Conservation (phyloP, 192 early-diverging fungal species). For the Chytriomyces confervae region DNA sequence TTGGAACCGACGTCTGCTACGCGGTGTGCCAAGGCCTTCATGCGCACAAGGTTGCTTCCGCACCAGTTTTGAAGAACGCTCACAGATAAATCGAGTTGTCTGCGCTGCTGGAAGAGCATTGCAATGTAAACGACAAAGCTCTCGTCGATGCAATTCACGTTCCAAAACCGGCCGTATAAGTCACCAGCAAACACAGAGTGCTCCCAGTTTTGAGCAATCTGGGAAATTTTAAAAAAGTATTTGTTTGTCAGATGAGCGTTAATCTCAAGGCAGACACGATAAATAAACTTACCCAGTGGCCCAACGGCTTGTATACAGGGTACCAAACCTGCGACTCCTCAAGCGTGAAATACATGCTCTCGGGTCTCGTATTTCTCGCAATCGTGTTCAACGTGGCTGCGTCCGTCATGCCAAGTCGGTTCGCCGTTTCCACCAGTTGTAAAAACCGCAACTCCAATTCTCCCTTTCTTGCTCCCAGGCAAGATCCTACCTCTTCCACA, state of each 20-base stretch:
- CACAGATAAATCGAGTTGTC: neutral
- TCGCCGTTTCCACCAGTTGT: constrained; percentile 25
- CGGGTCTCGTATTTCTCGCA: neutral
- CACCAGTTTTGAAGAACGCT: constrained; percentile 9
- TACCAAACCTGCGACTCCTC: constrained; percentile 1
- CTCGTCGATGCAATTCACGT: constrained; percentile 21
- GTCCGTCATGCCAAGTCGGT: constrained; percentile 30
- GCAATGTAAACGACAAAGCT: constrained; percentile 10
- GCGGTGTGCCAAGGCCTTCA: constrained; percentile 25
- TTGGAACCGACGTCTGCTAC: constrained; percentile 16
- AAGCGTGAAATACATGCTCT: constrained; percentile 28
- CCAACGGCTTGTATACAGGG: constrained; percentile 21
- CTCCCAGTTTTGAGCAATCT: constrained; percentile 31
- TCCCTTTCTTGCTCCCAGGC: neutral
- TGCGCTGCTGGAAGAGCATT: constrained; percentile 4
- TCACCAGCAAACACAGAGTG: neutral
- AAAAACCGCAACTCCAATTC: constrained; percentile 13
- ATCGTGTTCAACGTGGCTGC: constrained; percentile 8
- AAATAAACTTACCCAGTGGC: constrained; percentile 15
- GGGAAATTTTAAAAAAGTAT: neutral
- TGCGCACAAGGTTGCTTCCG: neutral
- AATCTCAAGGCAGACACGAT: neutral
- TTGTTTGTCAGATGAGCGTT: neutral
- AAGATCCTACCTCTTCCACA: neutral
- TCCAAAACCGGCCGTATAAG: neutral